A percentile compares a stretch with the other conserved stretches of the same genome.
These are phyloP conservation scores for Grosmannia clavigera DNA, from an alignment of 2,329 filamentous ascomycete genomes.

Conservation along the genomic window DNA sequence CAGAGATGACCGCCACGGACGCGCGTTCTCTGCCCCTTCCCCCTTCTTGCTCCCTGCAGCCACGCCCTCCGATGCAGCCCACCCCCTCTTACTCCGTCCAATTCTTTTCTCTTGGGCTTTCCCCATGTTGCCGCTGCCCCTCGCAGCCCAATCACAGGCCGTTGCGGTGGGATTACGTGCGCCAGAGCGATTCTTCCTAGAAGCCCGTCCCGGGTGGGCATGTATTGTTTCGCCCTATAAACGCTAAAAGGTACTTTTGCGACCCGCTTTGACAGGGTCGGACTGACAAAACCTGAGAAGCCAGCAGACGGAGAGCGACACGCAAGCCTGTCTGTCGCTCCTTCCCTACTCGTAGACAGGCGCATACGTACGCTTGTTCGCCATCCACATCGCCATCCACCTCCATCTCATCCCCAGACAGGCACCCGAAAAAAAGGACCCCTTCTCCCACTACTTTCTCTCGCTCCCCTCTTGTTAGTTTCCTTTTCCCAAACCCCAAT, in stretches of 20 bases:
- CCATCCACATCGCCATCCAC: conserved; percentile 9
- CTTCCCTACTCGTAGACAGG: conserved; percentile 8
- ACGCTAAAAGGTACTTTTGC: background rate
- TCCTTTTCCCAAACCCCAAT: background rate
- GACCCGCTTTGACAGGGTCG: background rate
- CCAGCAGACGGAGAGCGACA: conserved; percentile 1
- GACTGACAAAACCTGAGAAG: background rate
- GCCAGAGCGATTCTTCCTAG: background rate
- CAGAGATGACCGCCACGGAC: conserved; percentile 5
- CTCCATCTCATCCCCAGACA: background rate
- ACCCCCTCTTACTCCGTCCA: background rate
- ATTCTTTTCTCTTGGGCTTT: background rate
- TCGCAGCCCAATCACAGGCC: conserved; percentile 1
- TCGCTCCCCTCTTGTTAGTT: background rate
- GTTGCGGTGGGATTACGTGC: conserved; percentile 5
- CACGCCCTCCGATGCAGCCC: background rate
- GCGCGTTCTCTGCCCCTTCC: conserved; percentile 13
- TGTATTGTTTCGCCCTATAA: background rate
- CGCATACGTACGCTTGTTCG: conserved; percentile 14
- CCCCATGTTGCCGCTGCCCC: background rate
- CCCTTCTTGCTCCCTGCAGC: background rate
- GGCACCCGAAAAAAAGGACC: background rate
- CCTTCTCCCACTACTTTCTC: background rate
- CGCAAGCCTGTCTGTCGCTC: conserved; percentile 12
- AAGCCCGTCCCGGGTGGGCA: background rate